Evolutionary conservation across 2,329 filamentous ascomycete genomes (phyloP).

Genomic region (Amauroascus niger): DNA sequence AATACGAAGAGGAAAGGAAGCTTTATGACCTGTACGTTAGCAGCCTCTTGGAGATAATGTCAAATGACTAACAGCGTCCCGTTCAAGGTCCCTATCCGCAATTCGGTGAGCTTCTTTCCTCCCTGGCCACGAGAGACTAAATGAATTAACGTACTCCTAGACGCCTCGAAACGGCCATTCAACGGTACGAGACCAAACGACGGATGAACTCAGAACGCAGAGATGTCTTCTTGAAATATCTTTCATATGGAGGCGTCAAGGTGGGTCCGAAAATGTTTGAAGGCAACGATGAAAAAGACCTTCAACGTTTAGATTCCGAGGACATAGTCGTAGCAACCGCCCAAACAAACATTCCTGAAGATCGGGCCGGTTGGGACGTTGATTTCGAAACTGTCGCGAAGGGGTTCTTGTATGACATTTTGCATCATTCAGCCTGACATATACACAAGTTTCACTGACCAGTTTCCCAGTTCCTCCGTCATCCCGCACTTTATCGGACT

Average conservation of each 20-base stretch:
- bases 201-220: slow-evolving; percentile 57
- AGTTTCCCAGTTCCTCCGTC: slow-evolving; percentile 41
- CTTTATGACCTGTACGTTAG: slow-evolving; percentile 56
- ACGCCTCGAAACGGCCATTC: slow-evolving; percentile 76
- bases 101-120: slow-evolving; percentile 42
- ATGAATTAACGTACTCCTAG: slow-evolving; percentile 32
- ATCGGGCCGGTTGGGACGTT: slow-evolving; percentile 61
- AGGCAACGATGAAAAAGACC: slow-evolving; percentile 51
- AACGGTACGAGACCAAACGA: slow-evolving; percentile 67
- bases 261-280: slow-evolving; percentile 52
- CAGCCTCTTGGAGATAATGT: background rate
- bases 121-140: background rate
- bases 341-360: slow-evolving; percentile 32
- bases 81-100: slow-evolving; percentile 44
- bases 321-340: slow-evolving; percentile 57
- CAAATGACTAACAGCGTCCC: slow-evolving; percentile 15
- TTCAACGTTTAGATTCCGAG: slow-evolving; percentile 52
- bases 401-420: slow-evolving; percentile 59
- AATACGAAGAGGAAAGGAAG: slow-evolving; percentile 55
- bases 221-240: slow-evolving; percentile 66
- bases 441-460: slow-evolving; percentile 10
- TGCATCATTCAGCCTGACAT: background rate
- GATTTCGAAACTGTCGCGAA: slow-evolving; percentile 71
- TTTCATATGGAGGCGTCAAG: slow-evolving; percentile 74
- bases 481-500: slow-evolving; percentile 50